Evolutionary conservation across 176 grass and related monocot species (phyloP).

Genomic region (Carex scoparia): DNA sequence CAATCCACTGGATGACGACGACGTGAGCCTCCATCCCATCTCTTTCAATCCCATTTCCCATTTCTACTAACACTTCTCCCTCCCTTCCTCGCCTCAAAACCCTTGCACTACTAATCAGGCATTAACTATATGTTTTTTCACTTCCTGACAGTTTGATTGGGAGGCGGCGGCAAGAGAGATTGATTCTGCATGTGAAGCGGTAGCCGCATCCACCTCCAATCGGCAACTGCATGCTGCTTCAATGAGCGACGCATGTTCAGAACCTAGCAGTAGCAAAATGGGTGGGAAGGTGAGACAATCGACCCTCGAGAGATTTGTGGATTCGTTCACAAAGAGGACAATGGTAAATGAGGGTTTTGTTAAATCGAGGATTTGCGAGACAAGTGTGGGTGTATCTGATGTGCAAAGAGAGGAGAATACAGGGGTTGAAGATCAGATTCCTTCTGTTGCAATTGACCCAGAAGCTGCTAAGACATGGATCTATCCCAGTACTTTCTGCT

Average conservation of each 20-base stretch:
- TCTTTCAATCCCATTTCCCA: background rate
- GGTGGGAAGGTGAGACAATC: conserved; percentile 38
- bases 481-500: conserved; percentile 60
- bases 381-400: background rate
- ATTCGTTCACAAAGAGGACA: conserved; percentile 40
- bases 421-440: conserved; percentile 8
- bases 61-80: background rate
- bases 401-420: conserved; percentile 8
- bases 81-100: background rate
- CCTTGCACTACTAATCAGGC: conserved; percentile 23
- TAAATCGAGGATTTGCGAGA: background rate
- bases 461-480: conserved; percentile 79
- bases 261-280: conserved; percentile 2
- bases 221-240: conserved; percentile 11
- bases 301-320: conserved; percentile 66
- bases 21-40: conserved; percentile 33
- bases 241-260: background rate
- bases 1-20: conserved; percentile 39
- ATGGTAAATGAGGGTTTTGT: conserved; percentile 25
- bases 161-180: conserved; percentile 66
- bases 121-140: conserved; percentile 17
- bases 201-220: conserved; percentile 18
- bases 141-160: conserved; percentile 64
- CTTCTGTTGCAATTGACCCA: conserved; percentile 39
- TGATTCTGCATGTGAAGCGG: conserved; percentile 38